Conservation (phyloP, 202 grass and related monocot species). For the Eragrostis tef region DNA sequence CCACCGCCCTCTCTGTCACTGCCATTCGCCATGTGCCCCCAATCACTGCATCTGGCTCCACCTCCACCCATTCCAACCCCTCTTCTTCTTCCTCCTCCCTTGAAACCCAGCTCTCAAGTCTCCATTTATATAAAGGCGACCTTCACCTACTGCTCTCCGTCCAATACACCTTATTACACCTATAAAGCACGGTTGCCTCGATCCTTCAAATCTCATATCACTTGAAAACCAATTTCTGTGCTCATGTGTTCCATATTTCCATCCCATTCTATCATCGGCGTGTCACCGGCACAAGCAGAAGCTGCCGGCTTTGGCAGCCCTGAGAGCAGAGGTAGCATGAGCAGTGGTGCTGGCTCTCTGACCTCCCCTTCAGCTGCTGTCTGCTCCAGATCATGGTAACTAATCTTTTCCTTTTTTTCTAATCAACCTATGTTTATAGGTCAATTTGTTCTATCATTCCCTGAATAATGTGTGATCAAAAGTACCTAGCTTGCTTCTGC, state of each 20-base stretch:
- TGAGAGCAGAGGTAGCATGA: constrained; percentile 47
- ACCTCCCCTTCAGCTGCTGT: constrained; percentile 34
- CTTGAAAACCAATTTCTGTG: neutral
- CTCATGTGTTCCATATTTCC: constrained; percentile 44
- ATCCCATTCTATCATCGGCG: constrained; percentile 15
- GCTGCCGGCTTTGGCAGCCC: constrained; percentile 7
- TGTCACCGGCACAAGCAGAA: neutral
- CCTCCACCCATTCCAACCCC: neutral
- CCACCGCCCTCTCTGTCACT: constrained; percentile 49
- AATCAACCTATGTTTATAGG: neutral
- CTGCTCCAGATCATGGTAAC: constrained; percentile 75
- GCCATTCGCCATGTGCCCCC: constrained; percentile 55
- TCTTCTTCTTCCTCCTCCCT: neutral
- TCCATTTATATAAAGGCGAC: constrained; percentile 29
- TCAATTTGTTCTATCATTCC: constrained; percentile 6
- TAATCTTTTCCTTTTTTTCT: neutral
- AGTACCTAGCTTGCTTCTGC: neutral
- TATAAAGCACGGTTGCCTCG: constrained; percentile 3
- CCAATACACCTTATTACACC: constrained; percentile 5
- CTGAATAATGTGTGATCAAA: neutral
- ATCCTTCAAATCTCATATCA: neutral
- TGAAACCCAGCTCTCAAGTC: constrained; percentile 25
- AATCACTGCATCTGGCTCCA: constrained; percentile 55
- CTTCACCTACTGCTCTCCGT: constrained; percentile 35
- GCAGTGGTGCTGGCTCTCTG: constrained; percentile 45